phyloP scores from a whole-genome alignment of 164 flowering plant genomes.

The Dillenia suffruticosa region DNA sequence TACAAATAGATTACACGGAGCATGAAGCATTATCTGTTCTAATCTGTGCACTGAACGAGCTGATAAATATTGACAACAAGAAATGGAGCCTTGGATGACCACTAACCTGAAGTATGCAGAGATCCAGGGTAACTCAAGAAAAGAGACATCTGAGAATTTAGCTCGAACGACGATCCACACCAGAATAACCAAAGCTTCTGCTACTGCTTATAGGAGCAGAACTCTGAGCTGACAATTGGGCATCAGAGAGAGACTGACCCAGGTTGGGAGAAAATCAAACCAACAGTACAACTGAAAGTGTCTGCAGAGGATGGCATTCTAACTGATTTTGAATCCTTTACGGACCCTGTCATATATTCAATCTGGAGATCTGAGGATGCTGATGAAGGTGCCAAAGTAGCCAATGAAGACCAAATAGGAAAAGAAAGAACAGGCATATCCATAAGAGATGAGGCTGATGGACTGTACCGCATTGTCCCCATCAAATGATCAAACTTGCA shows the following conservation, averaged over 20 bases:
- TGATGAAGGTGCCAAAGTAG: constrained; percentile 32
- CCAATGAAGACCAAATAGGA: constrained; percentile 31
- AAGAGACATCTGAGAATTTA: constrained; percentile 3
- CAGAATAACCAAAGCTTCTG: constrained; percentile 26
- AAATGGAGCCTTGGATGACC: not conserved
- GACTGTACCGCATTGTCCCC: constrained; percentile 33
- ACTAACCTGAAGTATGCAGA: not conserved
- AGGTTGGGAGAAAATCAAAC: constrained; percentile 24
- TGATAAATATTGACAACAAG: not conserved
- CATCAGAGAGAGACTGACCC: constrained; percentile 24
- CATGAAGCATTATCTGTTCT: not conserved
- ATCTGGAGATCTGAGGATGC: constrained; percentile 25
- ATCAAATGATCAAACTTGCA: constrained; percentile 58
- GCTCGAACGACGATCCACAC: constrained; percentile 24
- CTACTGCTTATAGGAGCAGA: constrained; percentile 25
- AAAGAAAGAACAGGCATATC: constrained; percentile 40
- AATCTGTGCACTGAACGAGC: not conserved
- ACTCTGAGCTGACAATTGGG: constrained; percentile 24
- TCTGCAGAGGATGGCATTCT: constrained; percentile 26
- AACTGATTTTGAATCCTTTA: constrained; percentile 18
- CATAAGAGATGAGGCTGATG: constrained; percentile 41
- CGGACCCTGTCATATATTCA: constrained; percentile 10
- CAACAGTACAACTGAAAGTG: constrained; percentile 24
- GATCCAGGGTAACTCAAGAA: not conserved
- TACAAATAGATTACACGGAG: no score